phyloP scores from a whole-genome alignment of 768 basidiomycete species.

The Hysterangium stoloniferum region DNA sequence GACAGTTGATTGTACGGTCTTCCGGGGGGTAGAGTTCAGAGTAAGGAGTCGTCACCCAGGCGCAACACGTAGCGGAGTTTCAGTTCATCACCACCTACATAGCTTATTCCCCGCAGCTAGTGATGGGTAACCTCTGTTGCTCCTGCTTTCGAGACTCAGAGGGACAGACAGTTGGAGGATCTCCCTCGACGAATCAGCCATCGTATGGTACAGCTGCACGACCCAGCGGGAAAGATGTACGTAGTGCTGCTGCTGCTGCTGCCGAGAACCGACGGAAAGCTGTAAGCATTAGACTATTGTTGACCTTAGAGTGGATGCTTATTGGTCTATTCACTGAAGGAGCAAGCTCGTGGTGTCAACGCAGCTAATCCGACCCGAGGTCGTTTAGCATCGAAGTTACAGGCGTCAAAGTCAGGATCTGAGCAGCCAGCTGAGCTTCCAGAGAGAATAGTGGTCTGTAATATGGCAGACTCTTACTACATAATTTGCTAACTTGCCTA shows the following conservation, averaged over 20 bases:
- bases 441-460: conserved; percentile 40
- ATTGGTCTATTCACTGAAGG: conserved; percentile 19
- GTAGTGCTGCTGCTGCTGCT: conserved; percentile 28
- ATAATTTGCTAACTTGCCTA: neutral
- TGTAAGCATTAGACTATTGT: conserved; percentile 19
- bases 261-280: conserved; percentile 28
- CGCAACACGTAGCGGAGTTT: too few relatives aligned
- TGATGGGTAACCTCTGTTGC: conserved; percentile 31
- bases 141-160: conserved; percentile 25
- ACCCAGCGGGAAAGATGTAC: conserved; percentile 12
- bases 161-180: conserved; percentile 23
- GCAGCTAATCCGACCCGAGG: conserved; percentile 40
- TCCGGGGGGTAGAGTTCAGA: too few relatives aligned
- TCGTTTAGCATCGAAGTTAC: conserved; percentile 34
- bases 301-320: neutral
- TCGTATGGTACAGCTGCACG: neutral
- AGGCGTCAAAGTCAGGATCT: conserved; percentile 31
- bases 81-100: neutral
- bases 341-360: conserved; percentile 35
- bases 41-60: too few relatives aligned
- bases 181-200: conserved; percentile 1
- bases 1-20: too few relatives aligned
- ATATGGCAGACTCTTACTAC: conserved; percentile 15
- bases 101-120: neutral
- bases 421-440: conserved; percentile 31